phyloP scores from a whole-genome alignment of 371 early-diverging fungal species.

The Mortierella sp. region DNA sequence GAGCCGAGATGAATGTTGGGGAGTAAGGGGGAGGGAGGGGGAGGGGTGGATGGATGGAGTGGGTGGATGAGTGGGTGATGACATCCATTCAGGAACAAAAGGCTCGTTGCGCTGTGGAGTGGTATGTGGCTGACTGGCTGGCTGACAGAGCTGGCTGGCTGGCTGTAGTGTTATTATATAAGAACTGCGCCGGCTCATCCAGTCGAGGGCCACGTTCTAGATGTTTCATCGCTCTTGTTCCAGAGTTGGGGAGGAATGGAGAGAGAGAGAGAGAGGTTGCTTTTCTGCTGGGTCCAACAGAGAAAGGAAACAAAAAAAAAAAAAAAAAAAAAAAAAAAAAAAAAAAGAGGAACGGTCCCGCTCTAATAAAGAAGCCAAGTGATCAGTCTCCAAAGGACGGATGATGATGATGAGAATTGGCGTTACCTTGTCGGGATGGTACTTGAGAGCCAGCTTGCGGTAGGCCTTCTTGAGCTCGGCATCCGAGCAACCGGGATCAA shows the following conservation, averaged over 20 bases:
- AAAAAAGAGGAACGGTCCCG: not conserved
- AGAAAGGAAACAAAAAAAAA: constrained; percentile 51
- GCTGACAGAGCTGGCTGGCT: no score
- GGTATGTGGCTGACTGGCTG: no score
- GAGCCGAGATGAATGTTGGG: no score
- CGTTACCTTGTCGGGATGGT: constrained; percentile 91
- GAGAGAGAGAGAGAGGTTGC: constrained; percentile 42
- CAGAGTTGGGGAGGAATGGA: constrained; percentile 74
- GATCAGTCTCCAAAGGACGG: not conserved
- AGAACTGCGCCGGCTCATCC: no score
- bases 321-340: constrained; percentile 9
- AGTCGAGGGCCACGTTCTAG: no score
- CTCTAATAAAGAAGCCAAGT: not conserved
- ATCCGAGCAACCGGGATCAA: constrained; percentile 82
- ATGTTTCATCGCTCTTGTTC: constrained; percentile 57
- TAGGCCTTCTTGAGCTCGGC: constrained; percentile 93
- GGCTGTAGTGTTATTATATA: no score
- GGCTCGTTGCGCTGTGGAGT: no score
- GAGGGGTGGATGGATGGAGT: no score
- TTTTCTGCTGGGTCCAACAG: no score
- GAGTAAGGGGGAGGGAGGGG: no score
- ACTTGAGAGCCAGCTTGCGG: constrained; percentile 95
- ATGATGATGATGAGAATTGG: constrained; percentile 35
- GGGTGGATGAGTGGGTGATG: no score
- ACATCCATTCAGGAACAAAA: no score